Conservation (phyloP, 768 basidiomycete genomes). For the Floccularia luteovirens region DNA sequence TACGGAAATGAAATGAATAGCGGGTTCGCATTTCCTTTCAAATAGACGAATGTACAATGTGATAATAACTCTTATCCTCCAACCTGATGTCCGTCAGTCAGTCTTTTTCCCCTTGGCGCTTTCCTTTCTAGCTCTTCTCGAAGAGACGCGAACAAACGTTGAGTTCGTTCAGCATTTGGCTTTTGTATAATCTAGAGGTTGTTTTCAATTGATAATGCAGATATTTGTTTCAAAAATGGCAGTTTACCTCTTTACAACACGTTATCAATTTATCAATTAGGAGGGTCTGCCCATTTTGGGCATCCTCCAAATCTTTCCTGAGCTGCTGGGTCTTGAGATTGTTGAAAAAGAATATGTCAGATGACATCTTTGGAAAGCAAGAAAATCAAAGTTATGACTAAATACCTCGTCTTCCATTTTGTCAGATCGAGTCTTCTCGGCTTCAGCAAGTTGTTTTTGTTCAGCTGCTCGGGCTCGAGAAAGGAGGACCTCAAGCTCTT, state of each 20-base stretch:
- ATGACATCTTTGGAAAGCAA: constrained; percentile 6
- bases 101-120: constrained; percentile 37
- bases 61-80: constrained; percentile 28
- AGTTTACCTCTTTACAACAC: constrained; percentile 80
- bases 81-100: constrained; percentile 29
- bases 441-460: constrained; percentile 76
- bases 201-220: not conserved
- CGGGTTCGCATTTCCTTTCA: no score
- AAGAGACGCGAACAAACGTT: constrained; percentile 71
- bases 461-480: constrained; percentile 85
- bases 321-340: constrained; percentile 52
- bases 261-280: constrained; percentile 79
- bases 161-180: constrained; percentile 80
- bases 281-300: constrained; percentile 69
- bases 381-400: constrained; percentile 8
- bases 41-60: no score
- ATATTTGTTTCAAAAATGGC: not conserved
- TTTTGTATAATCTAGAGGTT: constrained; percentile 30
- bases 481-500: constrained; percentile 82
- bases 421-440: constrained; percentile 60
- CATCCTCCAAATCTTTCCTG: constrained; percentile 73
- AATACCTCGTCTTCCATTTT: constrained; percentile 69
- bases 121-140: constrained; percentile 81
- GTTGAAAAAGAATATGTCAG: constrained; percentile 1
- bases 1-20: no score